Evolutionary conservation across 805 yeast species (phyloP).

Genomic region (Nadsonia fulvescens): DNA sequence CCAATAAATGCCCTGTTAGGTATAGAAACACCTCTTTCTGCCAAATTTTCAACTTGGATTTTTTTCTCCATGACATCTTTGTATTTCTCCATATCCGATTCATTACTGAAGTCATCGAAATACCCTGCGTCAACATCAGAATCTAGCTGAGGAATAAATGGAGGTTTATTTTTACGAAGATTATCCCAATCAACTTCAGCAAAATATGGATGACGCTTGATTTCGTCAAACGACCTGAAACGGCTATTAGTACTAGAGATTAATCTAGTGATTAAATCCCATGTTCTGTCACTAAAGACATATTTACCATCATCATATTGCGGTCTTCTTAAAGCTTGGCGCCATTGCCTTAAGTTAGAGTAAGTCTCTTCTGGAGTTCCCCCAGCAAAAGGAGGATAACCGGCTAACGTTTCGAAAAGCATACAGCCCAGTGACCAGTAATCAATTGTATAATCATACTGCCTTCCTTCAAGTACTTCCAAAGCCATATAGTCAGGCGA

Average conservation of each 20-base stretch:
- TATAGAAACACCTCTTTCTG: slow-evolving; percentile 41
- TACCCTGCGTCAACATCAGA: slow-evolving; percentile 97
- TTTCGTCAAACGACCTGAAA: slow-evolving; percentile 61
- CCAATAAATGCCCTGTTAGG: slow-evolving; percentile 69
- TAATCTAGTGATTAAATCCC: slow-evolving; percentile 68
- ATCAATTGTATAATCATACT: slow-evolving; percentile 90
- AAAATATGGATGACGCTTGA: slow-evolving; percentile 65
- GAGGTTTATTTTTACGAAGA: slow-evolving; percentile 61
- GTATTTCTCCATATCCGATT: slow-evolving; percentile 92
- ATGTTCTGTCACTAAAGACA: slow-evolving; percentile 90
- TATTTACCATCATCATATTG: slow-evolving; percentile 78
- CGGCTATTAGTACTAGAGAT: slow-evolving; percentile 68
- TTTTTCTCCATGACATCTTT: slow-evolving; percentile 92
- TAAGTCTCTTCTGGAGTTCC: slow-evolving; percentile 88
- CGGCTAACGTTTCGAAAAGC: slow-evolving; percentile 87
- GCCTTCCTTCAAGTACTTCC: slow-evolving; percentile 86
- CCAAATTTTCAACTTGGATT: slow-evolving; percentile 62
- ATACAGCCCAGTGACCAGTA: slow-evolving; percentile 98
- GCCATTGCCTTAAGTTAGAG: slow-evolving; percentile 85
- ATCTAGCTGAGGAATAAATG: slow-evolving; percentile 92
- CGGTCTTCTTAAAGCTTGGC: slow-evolving; percentile 72
- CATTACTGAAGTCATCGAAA: slow-evolving; percentile 93
- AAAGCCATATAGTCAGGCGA: slow-evolving; percentile 98
- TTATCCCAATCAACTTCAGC: slow-evolving; percentile 64
- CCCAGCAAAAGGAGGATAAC: slow-evolving; percentile 95